Evolutionary conservation across 192 early-diverging fungal species (phyloP).

Genomic region (Rhizoclosmatium sp.): DNA sequence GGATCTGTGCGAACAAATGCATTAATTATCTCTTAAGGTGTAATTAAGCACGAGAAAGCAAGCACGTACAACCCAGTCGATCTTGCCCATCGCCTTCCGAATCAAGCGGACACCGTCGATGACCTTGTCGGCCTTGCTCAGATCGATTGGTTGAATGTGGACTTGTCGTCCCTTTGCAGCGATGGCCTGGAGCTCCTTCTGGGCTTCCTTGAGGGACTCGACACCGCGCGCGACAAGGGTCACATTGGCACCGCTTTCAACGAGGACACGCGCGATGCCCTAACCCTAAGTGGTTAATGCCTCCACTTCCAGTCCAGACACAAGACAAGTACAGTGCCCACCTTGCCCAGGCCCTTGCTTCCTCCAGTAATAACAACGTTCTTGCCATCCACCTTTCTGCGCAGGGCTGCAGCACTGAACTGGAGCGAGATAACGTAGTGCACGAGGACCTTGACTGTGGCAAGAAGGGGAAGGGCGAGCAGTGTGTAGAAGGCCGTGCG

Average conservation of each 20-base stretch:
- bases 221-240: conserved; percentile 56
- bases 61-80: conserved; percentile 13
- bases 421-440: conserved; percentile 24
- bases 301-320: too few species aligned
- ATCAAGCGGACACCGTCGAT: conserved; percentile 1
- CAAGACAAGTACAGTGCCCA: not conserved
- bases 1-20: conserved; percentile 7
- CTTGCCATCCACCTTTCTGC: conserved; percentile 32
- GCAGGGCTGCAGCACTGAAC: not conserved
- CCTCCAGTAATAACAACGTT: conserved; percentile 56
- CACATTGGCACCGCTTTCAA: conserved; percentile 49
- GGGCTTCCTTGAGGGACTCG: conserved; percentile 17
- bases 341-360: conserved; percentile 53
- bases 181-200: not conserved
- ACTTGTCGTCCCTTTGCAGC: not conserved
- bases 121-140: not conserved
- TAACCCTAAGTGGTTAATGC: not conserved
- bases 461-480: conserved; percentile 26
- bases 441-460: conserved; percentile 37
- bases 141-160: not conserved
- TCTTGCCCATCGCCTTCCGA: not conserved
- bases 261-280: conserved; percentile 46
- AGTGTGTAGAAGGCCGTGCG: not conserved
- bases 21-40: not conserved
- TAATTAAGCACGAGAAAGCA: not conserved